Percentiles rank a stretch among this genome's conserved stretches.
Evolutionary conservation across 106 monocot genomes (phyloP).

Genomic region (Acorus calamus): DNA sequence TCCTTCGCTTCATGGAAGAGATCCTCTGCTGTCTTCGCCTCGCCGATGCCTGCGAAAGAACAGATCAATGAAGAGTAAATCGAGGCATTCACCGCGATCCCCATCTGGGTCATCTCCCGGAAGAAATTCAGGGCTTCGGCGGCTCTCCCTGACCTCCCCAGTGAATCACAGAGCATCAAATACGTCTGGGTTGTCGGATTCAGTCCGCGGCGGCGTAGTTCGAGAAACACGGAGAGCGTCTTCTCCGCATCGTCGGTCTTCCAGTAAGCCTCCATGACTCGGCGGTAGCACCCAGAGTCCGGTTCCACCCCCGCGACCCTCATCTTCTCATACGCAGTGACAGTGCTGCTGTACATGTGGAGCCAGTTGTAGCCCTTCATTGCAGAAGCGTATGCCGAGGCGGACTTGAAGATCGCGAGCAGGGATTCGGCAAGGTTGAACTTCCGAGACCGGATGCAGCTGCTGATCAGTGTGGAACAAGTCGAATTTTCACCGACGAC

Average conservation of each 20-base stretch:
- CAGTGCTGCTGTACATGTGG: conserved; percentile 72
- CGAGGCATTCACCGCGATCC: conserved; percentile 21
- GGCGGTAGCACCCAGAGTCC: conserved; percentile 23
- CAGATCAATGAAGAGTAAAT: conserved; percentile 55
- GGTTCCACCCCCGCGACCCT: conserved; percentile 11
- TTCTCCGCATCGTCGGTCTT: conserved; percentile 34
- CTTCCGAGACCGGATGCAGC: conserved; percentile 48
- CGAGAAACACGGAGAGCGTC: conserved; percentile 38
- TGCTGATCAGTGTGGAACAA: conserved; percentile 23
- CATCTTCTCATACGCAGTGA: conserved; percentile 30
- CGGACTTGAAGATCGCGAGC: conserved; percentile 26
- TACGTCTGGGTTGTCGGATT: conserved; percentile 33
- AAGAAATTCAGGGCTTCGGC: conserved; percentile 53
- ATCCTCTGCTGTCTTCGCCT: conserved; percentile 52
- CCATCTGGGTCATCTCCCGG: conserved; percentile 49
- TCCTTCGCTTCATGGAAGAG: conserved; percentile 51
- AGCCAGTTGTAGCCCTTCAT: conserved; percentile 77
- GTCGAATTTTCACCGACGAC: conserved; percentile 33
- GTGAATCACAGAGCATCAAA: conserved; percentile 53
- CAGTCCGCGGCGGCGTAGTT: conserved; percentile 4
- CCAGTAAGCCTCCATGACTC: conserved; percentile 44
- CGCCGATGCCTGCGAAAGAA: conserved; percentile 52
- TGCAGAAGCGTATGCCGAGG: conserved; percentile 34
- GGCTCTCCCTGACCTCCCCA: conserved; percentile 46
- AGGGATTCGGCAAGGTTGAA: conserved; percentile 51